Percentiles rank a stretch among this genome's conserved stretches.
Evolutionary conservation across 352 stramenopile species (phyloP).

Genomic region (Halophytophthora polymorphica): DNA sequence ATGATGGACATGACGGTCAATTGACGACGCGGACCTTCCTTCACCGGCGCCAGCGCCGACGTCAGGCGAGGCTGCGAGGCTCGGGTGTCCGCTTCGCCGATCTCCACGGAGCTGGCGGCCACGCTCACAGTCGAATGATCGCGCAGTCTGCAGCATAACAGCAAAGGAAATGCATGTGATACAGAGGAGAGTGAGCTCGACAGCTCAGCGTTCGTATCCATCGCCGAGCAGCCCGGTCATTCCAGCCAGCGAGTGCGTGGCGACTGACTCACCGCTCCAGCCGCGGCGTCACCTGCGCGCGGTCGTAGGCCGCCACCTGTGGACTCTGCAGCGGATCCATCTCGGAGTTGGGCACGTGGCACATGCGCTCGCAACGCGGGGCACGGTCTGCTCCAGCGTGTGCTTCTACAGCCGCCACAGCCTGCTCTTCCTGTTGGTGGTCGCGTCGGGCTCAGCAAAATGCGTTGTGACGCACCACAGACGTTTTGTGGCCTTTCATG

Average conservation of each 20-base stretch:
- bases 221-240: slow-evolving; percentile 1
- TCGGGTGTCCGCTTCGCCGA: slow-evolving; percentile 20
- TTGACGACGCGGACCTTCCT: slow-evolving; percentile 42
- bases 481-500: background rate
- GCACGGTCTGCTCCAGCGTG: too few relatives aligned
- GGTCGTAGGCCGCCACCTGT: slow-evolving; percentile 18
- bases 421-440: background rate
- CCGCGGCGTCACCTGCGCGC: slow-evolving; percentile 22
- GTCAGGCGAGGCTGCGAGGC: slow-evolving; percentile 11
- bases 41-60: slow-evolving; percentile 29
- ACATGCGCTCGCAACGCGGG: too few relatives aligned
- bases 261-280: slow-evolving; percentile 17
- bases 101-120: slow-evolving; percentile 25
- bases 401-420: background rate
- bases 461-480: too few relatives aligned
- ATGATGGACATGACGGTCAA: slow-evolving; percentile 57
- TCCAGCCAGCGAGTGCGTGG: background rate
- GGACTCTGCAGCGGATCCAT: slow-evolving; percentile 25
- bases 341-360: background rate
- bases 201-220: too few relatives aligned
- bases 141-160: slow-evolving; percentile 9
- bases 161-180: too few relatives aligned
- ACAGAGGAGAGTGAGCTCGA: too few relatives aligned
- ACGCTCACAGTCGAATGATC: slow-evolving; percentile 17
- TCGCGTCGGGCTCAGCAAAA: background rate